These are phyloP conservation scores for Colletotrichum sp. DNA, from an alignment of 2,329 filamentous ascomycete species.

Conservation along the genomic window DNA sequence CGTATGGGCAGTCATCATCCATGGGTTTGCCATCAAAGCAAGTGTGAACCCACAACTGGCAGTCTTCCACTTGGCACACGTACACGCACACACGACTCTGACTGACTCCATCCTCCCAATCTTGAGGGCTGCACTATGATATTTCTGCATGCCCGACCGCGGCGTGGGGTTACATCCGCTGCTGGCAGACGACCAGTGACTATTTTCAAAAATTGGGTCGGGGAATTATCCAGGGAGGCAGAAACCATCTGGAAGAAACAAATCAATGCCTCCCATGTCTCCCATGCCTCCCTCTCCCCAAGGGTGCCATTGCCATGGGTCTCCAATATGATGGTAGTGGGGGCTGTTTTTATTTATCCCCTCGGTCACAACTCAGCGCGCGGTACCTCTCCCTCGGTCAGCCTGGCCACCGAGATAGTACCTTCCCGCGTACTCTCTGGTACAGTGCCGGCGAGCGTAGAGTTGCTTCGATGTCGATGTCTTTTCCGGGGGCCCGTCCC, in stretches of 20 bases:
- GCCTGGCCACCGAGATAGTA: background rate
- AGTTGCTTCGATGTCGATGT: background rate
- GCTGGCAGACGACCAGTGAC: background rate
- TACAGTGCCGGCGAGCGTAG: background rate
- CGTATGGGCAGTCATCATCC: background rate
- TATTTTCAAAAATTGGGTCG: slow-evolving; percentile 2
- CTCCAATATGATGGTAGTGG: background rate
- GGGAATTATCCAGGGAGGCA: background rate
- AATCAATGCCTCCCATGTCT: background rate
- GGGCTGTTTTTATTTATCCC: background rate
- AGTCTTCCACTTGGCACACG: background rate
- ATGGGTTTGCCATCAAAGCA: background rate
- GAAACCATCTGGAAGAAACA: slow-evolving; percentile 12
- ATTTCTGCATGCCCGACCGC: background rate
- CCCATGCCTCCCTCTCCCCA: background rate
- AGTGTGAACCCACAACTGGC: background rate
- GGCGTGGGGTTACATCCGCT: background rate
- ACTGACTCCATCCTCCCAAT: background rate
- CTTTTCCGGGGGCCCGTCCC: background rate
- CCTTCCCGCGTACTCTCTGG: background rate
- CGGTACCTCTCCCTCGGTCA: background rate
- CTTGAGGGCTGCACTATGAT: background rate
- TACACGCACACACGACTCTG: background rate
- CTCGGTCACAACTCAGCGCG: background rate
- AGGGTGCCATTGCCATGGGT: background rate